These are phyloP conservation scores for Tuber aestivum DNA, from an alignment of 495 filamentous ascomycete genomes.

Conservation along the genomic window DNA sequence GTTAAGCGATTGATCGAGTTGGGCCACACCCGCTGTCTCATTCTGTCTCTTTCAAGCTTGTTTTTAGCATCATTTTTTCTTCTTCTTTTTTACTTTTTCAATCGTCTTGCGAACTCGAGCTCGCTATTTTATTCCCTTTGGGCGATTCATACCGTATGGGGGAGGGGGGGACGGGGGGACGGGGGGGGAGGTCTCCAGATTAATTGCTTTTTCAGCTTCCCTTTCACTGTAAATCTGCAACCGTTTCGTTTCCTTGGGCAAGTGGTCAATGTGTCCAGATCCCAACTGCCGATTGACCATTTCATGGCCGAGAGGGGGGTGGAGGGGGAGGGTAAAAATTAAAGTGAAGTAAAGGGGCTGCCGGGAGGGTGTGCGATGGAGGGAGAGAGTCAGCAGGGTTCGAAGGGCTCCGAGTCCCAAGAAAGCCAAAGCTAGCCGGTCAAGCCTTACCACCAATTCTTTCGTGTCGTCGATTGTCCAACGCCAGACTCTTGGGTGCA, in stretches of 20 bases:
- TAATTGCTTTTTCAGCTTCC: constrained; percentile 27
- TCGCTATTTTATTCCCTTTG: not conserved
- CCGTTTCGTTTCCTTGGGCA: constrained; percentile 30
- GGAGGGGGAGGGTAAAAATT: not conserved
- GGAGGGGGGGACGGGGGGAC: too few relatives aligned
- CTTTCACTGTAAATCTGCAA: constrained; percentile 36
- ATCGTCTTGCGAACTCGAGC: constrained; percentile 2
- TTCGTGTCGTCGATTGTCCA: constrained; percentile 28
- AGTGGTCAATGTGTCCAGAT: constrained; percentile 37
- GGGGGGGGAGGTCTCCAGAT: constrained; percentile 3
- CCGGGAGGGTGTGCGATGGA: not conserved
- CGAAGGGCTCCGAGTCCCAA: constrained; percentile 26
- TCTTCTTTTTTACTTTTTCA: constrained; percentile 24
- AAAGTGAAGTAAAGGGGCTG: not conserved
- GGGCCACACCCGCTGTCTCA: constrained; percentile 21
- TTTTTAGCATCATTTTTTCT: constrained; percentile 11
- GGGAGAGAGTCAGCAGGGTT: not conserved
- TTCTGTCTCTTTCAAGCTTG: constrained; percentile 23
- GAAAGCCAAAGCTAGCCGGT: constrained; percentile 19
- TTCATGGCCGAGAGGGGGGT: constrained; percentile 22
- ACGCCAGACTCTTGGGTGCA: constrained; percentile 31
- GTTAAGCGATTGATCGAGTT: constrained; percentile 13
- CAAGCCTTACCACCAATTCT: constrained; percentile 35
- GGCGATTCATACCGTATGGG: not conserved
- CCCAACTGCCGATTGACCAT: constrained; percentile 38